phyloP scores from a whole-genome alignment of 306 rosid genomes.

The Gillenia trifoliata region DNA sequence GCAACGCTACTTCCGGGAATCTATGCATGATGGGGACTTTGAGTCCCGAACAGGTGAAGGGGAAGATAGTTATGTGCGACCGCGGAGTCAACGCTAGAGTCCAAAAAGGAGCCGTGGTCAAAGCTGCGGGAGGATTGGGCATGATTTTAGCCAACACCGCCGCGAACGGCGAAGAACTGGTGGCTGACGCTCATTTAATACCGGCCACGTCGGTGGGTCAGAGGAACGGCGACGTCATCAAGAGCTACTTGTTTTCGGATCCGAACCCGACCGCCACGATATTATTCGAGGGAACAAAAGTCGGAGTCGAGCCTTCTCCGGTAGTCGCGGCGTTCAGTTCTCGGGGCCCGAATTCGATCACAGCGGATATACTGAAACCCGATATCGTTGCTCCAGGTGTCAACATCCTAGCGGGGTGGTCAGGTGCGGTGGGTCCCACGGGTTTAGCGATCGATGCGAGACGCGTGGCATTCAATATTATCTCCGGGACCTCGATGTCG shows the following conservation, averaged over 20 bases:
- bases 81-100: conserved; percentile 48
- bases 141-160: conserved; percentile 58
- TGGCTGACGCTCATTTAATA: conserved; percentile 64
- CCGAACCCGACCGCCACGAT: conserved; percentile 44
- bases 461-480: conserved; percentile 75
- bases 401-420: conserved; percentile 68
- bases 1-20: conserved; percentile 32
- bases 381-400: conserved; percentile 85
- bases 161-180: conserved; percentile 52
- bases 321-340: conserved; percentile 79
- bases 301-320: conserved; percentile 64
- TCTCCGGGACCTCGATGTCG: conserved; percentile 91
- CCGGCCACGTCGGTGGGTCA: conserved; percentile 56
- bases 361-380: conserved; percentile 61
- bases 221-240: conserved; percentile 35
- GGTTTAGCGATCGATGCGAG: conserved; percentile 34
- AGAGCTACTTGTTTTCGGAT: conserved; percentile 38
- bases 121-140: conserved; percentile 66
- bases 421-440: conserved; percentile 36
- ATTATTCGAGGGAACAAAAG: conserved; percentile 51
- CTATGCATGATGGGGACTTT: conserved; percentile 43
- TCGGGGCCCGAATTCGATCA: conserved; percentile 60
- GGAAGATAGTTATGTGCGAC: conserved; percentile 69
- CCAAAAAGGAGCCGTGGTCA: conserved; percentile 59
- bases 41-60: conserved; percentile 50